A percentile compares a stretch with the other conserved stretches of the same genome.
phyloP scores from a whole-genome alignment of 805 yeast species.

The Brettanomyces anomalus region DNA sequence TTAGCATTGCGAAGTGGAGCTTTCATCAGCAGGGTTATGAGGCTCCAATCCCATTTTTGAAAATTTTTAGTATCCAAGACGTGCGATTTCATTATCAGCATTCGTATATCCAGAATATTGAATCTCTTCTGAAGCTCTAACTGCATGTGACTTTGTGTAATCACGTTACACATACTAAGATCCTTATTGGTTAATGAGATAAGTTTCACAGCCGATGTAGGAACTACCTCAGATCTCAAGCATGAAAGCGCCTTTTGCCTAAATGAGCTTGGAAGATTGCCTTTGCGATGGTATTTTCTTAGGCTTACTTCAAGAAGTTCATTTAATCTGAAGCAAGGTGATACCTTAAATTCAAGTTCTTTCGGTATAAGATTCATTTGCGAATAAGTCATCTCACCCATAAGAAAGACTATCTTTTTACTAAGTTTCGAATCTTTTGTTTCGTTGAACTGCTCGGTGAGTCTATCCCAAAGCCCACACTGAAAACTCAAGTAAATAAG shows the following conservation, averaged over 20 bases:
- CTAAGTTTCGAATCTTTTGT: conserved; percentile 33
- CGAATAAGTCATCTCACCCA: conserved; percentile 52
- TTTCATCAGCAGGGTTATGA: conserved; percentile 59
- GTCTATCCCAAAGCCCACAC: conserved; percentile 42
- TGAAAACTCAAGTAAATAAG: conserved; percentile 46
- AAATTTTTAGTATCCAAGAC: conserved; percentile 74
- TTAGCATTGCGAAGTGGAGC: conserved; percentile 75
- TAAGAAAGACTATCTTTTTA: conserved; percentile 52
- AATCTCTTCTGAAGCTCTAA: not conserved
- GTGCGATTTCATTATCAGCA: conserved; percentile 55
- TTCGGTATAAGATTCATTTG: conserved; percentile 48
- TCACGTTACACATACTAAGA: not conserved
- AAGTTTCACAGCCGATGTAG: conserved; percentile 1
- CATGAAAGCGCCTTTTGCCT: conserved; percentile 4
- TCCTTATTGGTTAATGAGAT: not conserved
- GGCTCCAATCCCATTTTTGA: conserved; percentile 82
- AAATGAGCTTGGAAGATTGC: conserved; percentile 8
- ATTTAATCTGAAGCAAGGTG: conserved; percentile 20
- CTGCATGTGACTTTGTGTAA: not conserved
- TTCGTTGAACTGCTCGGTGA: conserved; percentile 29
- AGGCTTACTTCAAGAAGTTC: conserved; percentile 20
- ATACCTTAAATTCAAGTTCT: conserved; percentile 23
- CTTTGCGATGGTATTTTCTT: conserved; percentile 16
- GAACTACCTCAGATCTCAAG: not conserved
- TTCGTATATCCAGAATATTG: conserved; percentile 56